Base-by-base conservation (phyloP, 2,329 filamentous ascomycete genomes). In the Cordyceps fumosorosea region DNA sequence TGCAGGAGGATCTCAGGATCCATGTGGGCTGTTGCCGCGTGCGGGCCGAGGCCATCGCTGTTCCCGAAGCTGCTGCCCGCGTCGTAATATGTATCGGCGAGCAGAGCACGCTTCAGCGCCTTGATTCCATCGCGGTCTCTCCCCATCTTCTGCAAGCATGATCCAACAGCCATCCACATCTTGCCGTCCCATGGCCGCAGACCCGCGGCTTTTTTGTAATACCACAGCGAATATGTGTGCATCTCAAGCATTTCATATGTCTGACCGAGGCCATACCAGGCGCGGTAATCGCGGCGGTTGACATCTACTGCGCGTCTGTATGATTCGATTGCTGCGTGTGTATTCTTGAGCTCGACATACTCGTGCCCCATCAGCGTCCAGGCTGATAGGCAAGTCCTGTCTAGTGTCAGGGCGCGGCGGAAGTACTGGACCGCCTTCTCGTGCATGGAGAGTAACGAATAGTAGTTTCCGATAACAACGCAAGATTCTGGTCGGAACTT, bases 331-430 rank as follows among this genome's bases (percentile, higher is more conserved):
- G 95, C 95, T 0, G 95, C 93, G 69, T 99, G 95, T 0, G 93
- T 98, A 72, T 99, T 99, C 72, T 98, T 99, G 76, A 99, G 87
- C 75, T 99, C 95, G 60, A 98, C 92, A 69, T 97, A 99, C 74
- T 99, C 95, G 74, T 99, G 95, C 1, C 95, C 95, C 93, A 99
- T 98, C 1, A 99, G 81, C 0, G 95, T 99, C 95, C 95, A 99
- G 1, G 95, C 95, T 0, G 92, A 96, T 18, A 97, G 82, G 72
- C 95, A 99, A 29, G 87, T 89, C 11, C 93, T 87, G 72, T 99
- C 95, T 0, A 99, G 81, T 0, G 91, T 96, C 22, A 99, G 77
- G 0, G 95, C 95, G 24, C 95, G 88, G 3, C 95, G 89, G 78
- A 99, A 99, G 75, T 98, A 98, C 77, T 97, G 92, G 59, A 99